phyloP scores from a whole-genome alignment of 75 land plant genomes.

The Pseudotsuga menziesii region DNA sequence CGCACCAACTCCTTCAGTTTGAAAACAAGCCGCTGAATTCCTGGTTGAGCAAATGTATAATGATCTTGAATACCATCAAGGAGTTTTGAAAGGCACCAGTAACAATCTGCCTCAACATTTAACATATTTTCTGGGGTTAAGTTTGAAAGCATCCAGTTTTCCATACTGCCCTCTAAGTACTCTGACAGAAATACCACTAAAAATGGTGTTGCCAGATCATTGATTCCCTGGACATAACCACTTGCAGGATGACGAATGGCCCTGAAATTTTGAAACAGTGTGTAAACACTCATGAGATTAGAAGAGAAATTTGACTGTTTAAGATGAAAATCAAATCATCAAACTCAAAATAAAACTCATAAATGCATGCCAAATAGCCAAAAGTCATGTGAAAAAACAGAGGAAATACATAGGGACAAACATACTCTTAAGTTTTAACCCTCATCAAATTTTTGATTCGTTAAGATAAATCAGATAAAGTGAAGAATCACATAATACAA shows the following conservation, averaged over 20 bases:
- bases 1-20: conserved; percentile 93
- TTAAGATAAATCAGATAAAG: neutral
- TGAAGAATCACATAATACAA: neutral
- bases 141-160: conserved; percentile 65
- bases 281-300: neutral
- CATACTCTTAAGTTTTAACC: too few species aligned
- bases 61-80: conserved; percentile 99
- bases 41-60: conserved; percentile 99
- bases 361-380: neutral
- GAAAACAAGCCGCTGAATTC: conserved; percentile 97
- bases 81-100: conserved; percentile 92
- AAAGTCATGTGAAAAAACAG: neutral
- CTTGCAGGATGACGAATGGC: conserved; percentile 99
- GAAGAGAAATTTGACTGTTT: neutral
- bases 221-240: conserved; percentile 99
- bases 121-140: conserved; percentile 50
- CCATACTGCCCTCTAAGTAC: conserved; percentile 73
- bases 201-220: conserved; percentile 97
- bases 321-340: neutral
- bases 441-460: neutral
- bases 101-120: conserved; percentile 90
- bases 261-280: conserved; percentile 46
- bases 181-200: conserved; percentile 95
- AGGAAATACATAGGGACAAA: neutral
- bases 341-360: neutral